Evolutionary conservation across 78 protist genomes (phyloP).

Genomic region (Dictyostelium intermedium): DNA sequence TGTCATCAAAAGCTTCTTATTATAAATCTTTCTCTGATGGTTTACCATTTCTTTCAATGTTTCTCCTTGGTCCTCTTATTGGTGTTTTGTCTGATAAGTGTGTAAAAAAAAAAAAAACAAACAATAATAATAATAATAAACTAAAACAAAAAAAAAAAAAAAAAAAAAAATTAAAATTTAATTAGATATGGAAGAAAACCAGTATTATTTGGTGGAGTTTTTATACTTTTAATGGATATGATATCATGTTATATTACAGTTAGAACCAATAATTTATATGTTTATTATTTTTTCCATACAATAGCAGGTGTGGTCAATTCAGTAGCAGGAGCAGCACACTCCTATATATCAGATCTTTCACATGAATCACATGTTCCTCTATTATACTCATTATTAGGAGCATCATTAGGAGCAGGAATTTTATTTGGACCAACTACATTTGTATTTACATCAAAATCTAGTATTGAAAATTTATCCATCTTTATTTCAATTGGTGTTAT

Average conservation of each 20-base stretch:
- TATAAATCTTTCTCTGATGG: constrained; percentile 17
- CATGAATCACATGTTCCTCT: background rate
- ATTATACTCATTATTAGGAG: background rate
- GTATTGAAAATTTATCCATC: background rate
- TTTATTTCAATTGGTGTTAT: background rate
- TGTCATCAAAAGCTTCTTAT: background rate
- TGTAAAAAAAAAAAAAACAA: background rate
- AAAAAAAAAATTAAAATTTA: too few species aligned
- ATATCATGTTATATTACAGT: background rate
- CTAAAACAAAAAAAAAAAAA: too few species aligned
- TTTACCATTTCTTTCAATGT: constrained; percentile 5
- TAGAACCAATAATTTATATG: background rate
- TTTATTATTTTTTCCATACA: background rate
- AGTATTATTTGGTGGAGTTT: background rate
- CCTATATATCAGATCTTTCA: background rate
- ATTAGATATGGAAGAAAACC: background rate
- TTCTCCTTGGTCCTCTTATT: constrained; percentile 3
- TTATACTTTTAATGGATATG: background rate
- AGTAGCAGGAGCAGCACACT: background rate
- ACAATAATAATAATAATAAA: background rate
- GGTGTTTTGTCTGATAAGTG: constrained; percentile 13
- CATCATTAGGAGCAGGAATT: background rate
- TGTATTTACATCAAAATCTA: background rate
- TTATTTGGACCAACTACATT: background rate
- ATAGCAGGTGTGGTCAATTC: background rate